These are phyloP conservation scores for Ustulina deusta DNA, from an alignment of 2,329 filamentous ascomycete genomes.

Conservation along the genomic window DNA sequence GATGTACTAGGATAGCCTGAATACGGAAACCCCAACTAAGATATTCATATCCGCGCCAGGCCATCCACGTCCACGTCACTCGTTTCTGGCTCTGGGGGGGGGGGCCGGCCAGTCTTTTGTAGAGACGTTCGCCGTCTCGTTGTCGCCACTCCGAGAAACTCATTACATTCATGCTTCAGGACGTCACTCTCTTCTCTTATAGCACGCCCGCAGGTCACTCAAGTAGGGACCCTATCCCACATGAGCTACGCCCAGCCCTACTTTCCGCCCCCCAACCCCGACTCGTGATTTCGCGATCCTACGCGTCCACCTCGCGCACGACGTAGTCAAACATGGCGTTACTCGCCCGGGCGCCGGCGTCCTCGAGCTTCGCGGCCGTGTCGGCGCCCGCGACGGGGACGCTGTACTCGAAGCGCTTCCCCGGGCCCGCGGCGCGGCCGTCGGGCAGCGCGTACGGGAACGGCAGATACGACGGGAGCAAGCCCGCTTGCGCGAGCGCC, in stretches of 20 bases:
- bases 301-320: conserved; percentile 36
- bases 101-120: no score
- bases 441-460: conserved; percentile 67
- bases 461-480: conserved; percentile 73
- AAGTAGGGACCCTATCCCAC: no score
- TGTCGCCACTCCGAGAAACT: no score
- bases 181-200: no score
- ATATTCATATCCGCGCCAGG: no score
- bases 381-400: conserved; percentile 71
- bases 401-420: conserved; percentile 63
- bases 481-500: conserved; percentile 69
- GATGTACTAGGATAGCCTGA: no score
- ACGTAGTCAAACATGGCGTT: conserved; percentile 66
- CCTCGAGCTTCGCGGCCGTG: conserved; percentile 61
- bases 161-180: no score
- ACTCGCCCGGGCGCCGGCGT: conserved; percentile 62
- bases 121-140: no score
- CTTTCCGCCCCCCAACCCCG: not conserved
- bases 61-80: no score
- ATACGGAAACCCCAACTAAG: no score
- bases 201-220: no score
- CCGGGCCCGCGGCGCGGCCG: conserved; percentile 51
- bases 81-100: no score
- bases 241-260: not conserved
- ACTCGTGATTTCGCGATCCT: not conserved